phyloP scores from a whole-genome alignment of 139 green algal genomes.

The Asterochloris sp. region DNA sequence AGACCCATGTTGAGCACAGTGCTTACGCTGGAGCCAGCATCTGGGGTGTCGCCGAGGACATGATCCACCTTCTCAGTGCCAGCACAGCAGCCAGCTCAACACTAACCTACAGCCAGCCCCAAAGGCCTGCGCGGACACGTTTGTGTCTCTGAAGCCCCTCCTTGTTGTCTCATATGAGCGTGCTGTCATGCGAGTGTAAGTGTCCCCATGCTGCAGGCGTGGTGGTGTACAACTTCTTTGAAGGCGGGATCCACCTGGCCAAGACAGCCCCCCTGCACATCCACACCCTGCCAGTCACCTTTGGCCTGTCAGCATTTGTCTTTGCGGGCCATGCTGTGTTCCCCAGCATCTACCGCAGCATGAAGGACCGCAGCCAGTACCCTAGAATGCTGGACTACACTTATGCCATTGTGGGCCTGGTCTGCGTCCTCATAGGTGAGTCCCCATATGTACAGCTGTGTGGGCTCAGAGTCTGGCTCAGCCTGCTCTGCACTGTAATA shows the following conservation, averaged over 20 bases:
- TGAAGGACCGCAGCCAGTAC: constrained; percentile 33
- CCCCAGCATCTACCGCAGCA: constrained; percentile 35
- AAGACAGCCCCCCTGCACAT: constrained; percentile 4
- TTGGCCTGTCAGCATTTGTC: constrained; percentile 38
- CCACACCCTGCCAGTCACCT: constrained; percentile 24
- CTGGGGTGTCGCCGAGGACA: too few relatives aligned
- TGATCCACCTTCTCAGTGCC: too few relatives aligned
- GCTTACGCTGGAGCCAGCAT: too few relatives aligned
- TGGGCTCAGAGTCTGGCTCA: neutral
- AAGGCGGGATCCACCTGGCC: constrained; percentile 8
- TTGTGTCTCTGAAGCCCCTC: neutral
- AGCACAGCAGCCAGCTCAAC: too few relatives aligned
- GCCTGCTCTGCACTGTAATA: too few relatives aligned
- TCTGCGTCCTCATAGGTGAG: constrained; percentile 28
- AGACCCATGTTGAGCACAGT: too few relatives aligned
- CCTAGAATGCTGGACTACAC: constrained; percentile 30
- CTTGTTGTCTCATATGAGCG: neutral
- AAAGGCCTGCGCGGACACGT: too few relatives aligned
- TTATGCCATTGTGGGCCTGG: constrained; percentile 26
- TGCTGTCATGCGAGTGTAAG: neutral
- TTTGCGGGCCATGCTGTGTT: constrained; percentile 42
- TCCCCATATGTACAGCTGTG: neutral
- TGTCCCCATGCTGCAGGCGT: constrained; percentile 1
- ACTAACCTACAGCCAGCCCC: too few relatives aligned
- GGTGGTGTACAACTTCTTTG: constrained; percentile 14